These are phyloP conservation scores for Gardenia jasminoides DNA, from an alignment of 257 asterid genomes.

Conservation along the genomic window DNA sequence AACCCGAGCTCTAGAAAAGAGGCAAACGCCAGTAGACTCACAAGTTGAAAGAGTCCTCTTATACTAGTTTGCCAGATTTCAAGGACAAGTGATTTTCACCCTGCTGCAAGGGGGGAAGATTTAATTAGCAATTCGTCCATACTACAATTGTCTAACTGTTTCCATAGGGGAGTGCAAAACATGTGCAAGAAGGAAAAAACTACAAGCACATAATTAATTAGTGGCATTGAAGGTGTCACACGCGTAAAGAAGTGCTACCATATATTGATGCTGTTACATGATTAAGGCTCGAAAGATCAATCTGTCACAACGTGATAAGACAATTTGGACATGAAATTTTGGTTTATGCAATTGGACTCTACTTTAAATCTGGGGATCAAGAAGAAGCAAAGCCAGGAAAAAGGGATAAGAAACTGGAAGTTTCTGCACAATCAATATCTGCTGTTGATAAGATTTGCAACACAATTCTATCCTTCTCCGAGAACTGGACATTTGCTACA, in stretches of 20 bases:
- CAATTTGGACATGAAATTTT: background rate
- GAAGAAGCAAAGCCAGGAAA: background rate
- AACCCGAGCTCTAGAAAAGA: background rate
- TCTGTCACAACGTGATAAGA: background rate
- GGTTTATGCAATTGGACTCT: slow-evolving; percentile 5
- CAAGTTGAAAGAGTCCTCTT: background rate
- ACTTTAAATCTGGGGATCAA: background rate
- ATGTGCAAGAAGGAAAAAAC: background rate
- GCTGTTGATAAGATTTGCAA: background rate
- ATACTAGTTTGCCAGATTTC: background rate
- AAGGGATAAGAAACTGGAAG: background rate
- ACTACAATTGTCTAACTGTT: background rate
- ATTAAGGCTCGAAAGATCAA: background rate
- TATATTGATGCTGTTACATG: background rate
- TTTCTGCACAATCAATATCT: background rate
- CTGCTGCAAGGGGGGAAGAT: background rate
- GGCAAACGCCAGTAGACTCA: too few relatives aligned
- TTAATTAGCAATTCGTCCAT: background rate
- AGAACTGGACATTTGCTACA: slow-evolving; percentile 33
- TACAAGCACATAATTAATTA: background rate
- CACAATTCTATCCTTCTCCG: background rate
- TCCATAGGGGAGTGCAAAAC: background rate
- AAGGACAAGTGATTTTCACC: background rate
- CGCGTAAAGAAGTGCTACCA: background rate
- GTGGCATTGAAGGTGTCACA: background rate